Evolutionary conservation across 441 rosid species (phyloP).

Genomic region (Populus hybrid): DNA sequence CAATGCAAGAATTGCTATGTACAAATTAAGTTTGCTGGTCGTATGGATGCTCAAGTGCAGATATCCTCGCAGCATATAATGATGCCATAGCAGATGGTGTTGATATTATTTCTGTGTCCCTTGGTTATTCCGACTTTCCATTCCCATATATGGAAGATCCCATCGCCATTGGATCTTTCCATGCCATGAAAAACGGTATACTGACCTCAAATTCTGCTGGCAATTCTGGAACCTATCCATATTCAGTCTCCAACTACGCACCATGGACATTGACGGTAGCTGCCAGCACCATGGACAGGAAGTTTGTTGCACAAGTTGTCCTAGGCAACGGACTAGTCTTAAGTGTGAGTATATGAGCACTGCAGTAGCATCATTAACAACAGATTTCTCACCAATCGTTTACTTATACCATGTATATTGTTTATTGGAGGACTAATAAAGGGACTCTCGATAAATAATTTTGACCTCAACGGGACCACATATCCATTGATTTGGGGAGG

Average conservation of each 20-base stretch:
- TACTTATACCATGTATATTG: background rate
- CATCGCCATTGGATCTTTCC: slow-evolving; percentile 76
- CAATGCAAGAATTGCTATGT: slow-evolving; percentile 45
- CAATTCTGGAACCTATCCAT: slow-evolving; percentile 57
- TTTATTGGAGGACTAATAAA: background rate
- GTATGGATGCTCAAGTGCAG: slow-evolving; percentile 29
- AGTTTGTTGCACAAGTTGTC: slow-evolving; percentile 57
- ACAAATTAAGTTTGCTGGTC: slow-evolving; percentile 49
- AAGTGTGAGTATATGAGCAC: slow-evolving; percentile 36
- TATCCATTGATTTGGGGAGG: slow-evolving; percentile 49
- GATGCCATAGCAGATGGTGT: slow-evolving; percentile 61
- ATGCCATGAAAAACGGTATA: slow-evolving; percentile 63
- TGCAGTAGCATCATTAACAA: background rate
- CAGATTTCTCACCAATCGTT: background rate
- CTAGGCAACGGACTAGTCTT: slow-evolving; percentile 56
- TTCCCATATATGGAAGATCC: slow-evolving; percentile 38
- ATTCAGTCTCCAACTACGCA: slow-evolving; percentile 48
- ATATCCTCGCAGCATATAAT: slow-evolving; percentile 44
- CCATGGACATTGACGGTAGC: slow-evolving; percentile 90
- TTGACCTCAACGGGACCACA: slow-evolving; percentile 29
- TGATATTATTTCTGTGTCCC: slow-evolving; percentile 66
- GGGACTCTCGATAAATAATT: slow-evolving; percentile 49
- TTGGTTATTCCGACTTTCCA: slow-evolving; percentile 38
- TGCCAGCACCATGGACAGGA: slow-evolving; percentile 80
- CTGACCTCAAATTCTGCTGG: slow-evolving; percentile 75